Evolutionary conservation across 2,329 filamentous ascomycete species (phyloP), one percentile per base, ranked within the genome.

Genomic region (Aspergillus amoenus): DNA sequence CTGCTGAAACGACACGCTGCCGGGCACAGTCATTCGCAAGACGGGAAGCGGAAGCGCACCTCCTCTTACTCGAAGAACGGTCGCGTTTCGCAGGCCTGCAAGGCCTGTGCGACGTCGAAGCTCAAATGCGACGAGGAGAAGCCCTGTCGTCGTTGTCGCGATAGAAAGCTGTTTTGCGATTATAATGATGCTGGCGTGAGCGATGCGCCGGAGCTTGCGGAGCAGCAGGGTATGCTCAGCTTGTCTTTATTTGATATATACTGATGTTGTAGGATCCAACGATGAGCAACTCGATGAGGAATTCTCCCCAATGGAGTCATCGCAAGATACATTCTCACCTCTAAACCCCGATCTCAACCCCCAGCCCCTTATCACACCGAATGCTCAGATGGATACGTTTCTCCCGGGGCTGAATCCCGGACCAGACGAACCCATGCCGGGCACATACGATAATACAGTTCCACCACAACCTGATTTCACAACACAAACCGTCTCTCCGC

Each of bases 41-140:
- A 72, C 15, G 69, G 70, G n/a, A 70, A 73, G 46, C 62, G 62
- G 40, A 66, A 65, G 53, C 57, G 65, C 15, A 59, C 48, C 41
- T 55, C 61, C 2, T 61, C 62, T 3, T 49, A 61, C n/a, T 32
- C 63, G 27, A 68, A 67, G 42, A 67, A 64, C 44, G 67, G 67
- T 11, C 71, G 78, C 6, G 78, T 80, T 4, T 78, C 74, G 5
- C 79, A 82, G 65, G 81, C 81, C 1, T 83, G 81, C 59, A 79
- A 80, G 57, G 73, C 78, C 5, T 83, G 81, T 59, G 80, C 81
- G 21, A 73, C 76, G 21, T 76, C 79, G 3, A 81, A 83, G 62
- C 70, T 83, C 18, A 80, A 81, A 63, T 83, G 81, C 59, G 80
- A 82, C 58, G 81, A 83, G 60, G 74, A 78, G 45, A 83, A 83